Conservation (phyloP, 1,139 yeast genomes). For the Yamadazyma songkhlaensis region DNA sequence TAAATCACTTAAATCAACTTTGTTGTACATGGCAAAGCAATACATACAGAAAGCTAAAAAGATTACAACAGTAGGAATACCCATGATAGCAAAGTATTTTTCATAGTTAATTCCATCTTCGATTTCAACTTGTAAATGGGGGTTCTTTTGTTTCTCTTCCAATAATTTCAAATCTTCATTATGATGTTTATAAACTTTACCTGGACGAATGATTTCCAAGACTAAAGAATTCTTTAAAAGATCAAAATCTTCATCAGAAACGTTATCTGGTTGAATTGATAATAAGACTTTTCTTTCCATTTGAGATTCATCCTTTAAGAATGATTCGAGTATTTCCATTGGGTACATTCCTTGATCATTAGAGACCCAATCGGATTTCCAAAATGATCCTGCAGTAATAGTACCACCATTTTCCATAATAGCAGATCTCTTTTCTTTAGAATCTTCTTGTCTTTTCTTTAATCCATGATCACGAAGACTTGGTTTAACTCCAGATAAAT, state of each 20-base stretch:
- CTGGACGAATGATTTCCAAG: constrained; percentile 53
- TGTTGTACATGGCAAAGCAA: constrained; percentile 55
- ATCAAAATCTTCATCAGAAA: constrained; percentile 65
- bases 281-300: constrained; percentile 49
- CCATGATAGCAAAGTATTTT: constrained; percentile 61
- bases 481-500: constrained; percentile 64
- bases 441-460: constrained; percentile 25
- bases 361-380: constrained; percentile 65
- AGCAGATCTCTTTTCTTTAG: constrained; percentile 23
- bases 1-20: constrained; percentile 49
- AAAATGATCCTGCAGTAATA: constrained; percentile 50
- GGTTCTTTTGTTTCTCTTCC: constrained; percentile 32
- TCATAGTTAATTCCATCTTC: constrained; percentile 63
- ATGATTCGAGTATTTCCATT: constrained; percentile 54
- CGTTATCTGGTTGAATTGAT: constrained; percentile 68
- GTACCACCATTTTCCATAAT: constrained; percentile 40
- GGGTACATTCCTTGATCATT: constrained; percentile 66
- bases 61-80: constrained; percentile 72
- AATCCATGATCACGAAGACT: constrained; percentile 52
- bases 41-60: constrained; percentile 62
- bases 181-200: constrained; percentile 58
- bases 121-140: constrained; percentile 43
- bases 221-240: constrained; percentile 50
- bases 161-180: constrained; percentile 49
- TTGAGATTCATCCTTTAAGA: constrained; percentile 48